Conservation (phyloP, 2,329 filamentous ascomycete genomes). For the Alternaria ethzedia region DNA sequence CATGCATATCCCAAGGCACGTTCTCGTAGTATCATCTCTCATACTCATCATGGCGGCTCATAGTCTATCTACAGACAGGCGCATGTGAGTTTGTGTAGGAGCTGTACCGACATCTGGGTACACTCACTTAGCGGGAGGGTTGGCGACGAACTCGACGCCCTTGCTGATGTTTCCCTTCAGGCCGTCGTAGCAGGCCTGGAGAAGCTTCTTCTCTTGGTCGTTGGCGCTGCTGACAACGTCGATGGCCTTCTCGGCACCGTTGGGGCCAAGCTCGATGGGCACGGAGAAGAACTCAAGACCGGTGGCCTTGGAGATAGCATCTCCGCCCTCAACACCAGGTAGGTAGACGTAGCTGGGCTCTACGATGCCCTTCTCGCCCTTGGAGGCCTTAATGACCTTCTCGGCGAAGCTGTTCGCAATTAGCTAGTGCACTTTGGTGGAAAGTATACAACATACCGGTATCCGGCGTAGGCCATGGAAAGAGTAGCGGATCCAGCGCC, state of each 20-base stretch:
- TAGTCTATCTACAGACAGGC: conserved; percentile 23
- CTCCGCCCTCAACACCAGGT: conserved; percentile 84
- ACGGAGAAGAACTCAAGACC: conserved; percentile 94
- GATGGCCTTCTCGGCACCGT: conserved; percentile 83
- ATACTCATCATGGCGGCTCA: conserved; percentile 17
- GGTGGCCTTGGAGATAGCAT: conserved; percentile 81
- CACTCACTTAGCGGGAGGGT: conserved; percentile 65
- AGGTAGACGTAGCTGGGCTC: conserved; percentile 98
- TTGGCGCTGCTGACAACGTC: conserved; percentile 80
- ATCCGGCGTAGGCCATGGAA: conserved; percentile 95
- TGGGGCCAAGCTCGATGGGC: conserved; percentile 87
- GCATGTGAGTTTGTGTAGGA: conserved; percentile 7
- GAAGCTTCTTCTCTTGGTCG: conserved; percentile 86
- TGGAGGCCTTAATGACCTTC: conserved; percentile 85
- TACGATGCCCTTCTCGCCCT: conserved; percentile 89
- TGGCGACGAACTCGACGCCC: conserved; percentile 88
- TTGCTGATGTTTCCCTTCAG: conserved; percentile 94
- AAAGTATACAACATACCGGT: conserved; percentile 52
- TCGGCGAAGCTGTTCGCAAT: conserved; percentile 73
- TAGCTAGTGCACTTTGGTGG: neutral
- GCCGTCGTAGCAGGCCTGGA: conserved; percentile 75
- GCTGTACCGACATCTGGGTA: neutral
- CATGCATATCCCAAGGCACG: conserved; percentile 12
- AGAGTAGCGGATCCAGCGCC: conserved; percentile 88
- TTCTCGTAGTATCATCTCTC: conserved; percentile 20